These are phyloP conservation scores for Tolypocladium ophioglossoides DNA, from an alignment of 2,329 filamentous ascomycete species.

Conservation along the genomic window DNA sequence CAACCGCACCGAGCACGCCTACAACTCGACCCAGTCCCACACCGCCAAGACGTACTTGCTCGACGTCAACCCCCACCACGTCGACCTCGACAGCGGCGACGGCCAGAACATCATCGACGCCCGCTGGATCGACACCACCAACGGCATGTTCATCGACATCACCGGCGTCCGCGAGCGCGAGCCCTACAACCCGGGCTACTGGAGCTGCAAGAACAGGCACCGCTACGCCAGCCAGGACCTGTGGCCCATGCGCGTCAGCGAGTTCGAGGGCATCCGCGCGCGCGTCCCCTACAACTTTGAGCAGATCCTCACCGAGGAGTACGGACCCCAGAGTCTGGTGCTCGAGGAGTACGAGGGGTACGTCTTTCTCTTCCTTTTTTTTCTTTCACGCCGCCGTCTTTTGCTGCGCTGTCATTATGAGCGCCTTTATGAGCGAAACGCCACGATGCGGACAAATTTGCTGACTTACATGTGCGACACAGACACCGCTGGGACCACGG, in stretches of 20 bases:
- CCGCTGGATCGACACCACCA: constrained; percentile 67
- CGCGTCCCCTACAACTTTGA: constrained; percentile 61
- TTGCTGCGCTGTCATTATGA: constrained; percentile 7
- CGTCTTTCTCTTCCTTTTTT: constrained; percentile 25
- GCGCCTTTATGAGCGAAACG: not conserved
- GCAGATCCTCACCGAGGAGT: constrained; percentile 54
- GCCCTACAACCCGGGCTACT: constrained; percentile 48
- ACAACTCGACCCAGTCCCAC: constrained; percentile 29
- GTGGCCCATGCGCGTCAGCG: constrained; percentile 63
- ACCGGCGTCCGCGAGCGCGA: constrained; percentile 64
- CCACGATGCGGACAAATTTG: not conserved
- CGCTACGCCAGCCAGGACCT: constrained; percentile 59
- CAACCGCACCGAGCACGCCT: constrained; percentile 59
- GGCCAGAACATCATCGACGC: constrained; percentile 76
- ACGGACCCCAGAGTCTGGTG: constrained; percentile 49
- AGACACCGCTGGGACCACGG: constrained; percentile 52
- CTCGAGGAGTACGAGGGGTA: constrained; percentile 52
- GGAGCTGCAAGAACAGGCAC: constrained; percentile 75
- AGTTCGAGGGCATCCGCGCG: constrained; percentile 64
- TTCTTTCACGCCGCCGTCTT: too few relatives aligned
- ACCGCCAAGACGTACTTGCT: constrained; percentile 51
- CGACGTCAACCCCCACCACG: constrained; percentile 65
- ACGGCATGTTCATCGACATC: constrained; percentile 75
- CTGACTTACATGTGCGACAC: not conserved
- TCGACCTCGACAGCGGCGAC: constrained; percentile 49